Percentiles rank a stretch among this genome's conserved stretches.
Conservation (phyloP, 805 yeast species). For the Sugiyamaella chiloensis region DNA sequence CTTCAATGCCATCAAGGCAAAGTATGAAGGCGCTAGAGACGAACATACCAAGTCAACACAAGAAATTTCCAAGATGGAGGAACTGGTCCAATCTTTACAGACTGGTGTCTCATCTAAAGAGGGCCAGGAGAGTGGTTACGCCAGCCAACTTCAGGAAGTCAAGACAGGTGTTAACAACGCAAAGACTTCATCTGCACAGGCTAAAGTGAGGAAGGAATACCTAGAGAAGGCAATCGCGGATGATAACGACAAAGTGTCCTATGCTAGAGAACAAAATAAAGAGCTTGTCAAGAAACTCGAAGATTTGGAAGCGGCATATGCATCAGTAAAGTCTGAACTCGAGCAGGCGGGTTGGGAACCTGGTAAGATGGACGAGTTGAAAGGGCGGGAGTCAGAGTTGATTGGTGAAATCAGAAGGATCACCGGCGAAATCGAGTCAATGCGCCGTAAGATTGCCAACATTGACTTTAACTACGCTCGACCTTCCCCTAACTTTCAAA, state of each 20-base stretch:
- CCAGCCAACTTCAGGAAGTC: constrained; percentile 62
- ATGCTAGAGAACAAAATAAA: constrained; percentile 52
- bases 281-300: constrained; percentile 43
- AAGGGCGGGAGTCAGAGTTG: constrained; percentile 31
- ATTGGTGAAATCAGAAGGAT: constrained; percentile 45
- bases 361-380: constrained; percentile 23
- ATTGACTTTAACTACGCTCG: constrained; percentile 69
- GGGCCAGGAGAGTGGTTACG: constrained; percentile 70
- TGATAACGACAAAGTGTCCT: constrained; percentile 33
- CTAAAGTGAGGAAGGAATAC: constrained; percentile 56
- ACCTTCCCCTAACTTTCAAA: constrained; percentile 61
- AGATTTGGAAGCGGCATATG: constrained; percentile 39
- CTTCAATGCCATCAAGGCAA: constrained; percentile 43
- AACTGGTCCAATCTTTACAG: constrained; percentile 71
- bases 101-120: constrained; percentile 91
- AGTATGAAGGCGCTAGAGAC: constrained; percentile 44
- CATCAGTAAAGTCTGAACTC: constrained; percentile 42
- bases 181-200: constrained; percentile 55
- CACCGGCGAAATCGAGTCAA: constrained; percentile 47
- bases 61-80: constrained; percentile 61
- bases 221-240: constrained; percentile 52
- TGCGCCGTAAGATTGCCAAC: constrained; percentile 64
- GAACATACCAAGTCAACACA: constrained; percentile 46
- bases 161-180: constrained; percentile 54
- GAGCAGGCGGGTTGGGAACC: constrained; percentile 45